Evolutionary conservation across 75 land plant species (phyloP), one percentile per base, ranked within the genome.

Genomic region (Ceratopteris richardii): DNA sequence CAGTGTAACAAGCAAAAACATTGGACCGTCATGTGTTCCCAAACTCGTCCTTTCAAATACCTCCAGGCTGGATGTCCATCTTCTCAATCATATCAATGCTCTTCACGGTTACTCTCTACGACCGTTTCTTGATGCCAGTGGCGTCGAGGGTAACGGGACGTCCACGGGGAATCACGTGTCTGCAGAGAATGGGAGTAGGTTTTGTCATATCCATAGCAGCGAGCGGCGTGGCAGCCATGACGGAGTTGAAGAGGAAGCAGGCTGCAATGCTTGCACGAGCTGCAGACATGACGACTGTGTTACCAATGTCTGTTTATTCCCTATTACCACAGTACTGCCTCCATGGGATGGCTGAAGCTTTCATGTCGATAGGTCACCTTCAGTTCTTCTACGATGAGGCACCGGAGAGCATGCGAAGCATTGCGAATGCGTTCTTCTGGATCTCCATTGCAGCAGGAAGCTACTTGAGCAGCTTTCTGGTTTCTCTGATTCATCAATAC

Each of bases 1-100:
- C 81, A 36, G 41, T 87, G 54, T 81, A 73, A 31, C 88, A 87
- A 60, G 87, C 80, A 37, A 60, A 61, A 20, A 76, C 80, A 18
- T 48, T 81, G 1, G 44, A 81, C 53, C 57, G 81, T 0, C 48
- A 40, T 42, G 27, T 83, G n/a, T 2, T 25, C 6, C 63, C 4
- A 3, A 57, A 73, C 31, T 24, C 73, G 19, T 10, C 25, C 58
- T 79, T 83, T 64, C 27, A 70, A 22, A 66, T 83, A 6, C 86
- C 86, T 1, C 61, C 86, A 7, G 86, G 77, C 31, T 69, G 73
- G 31, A 78, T 83, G 16, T 53, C 64, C 0, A 54, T 71, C 52
- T 76, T 83, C 37, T 66, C 69, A 26, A 76, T 65, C 14, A 55
- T 80, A n/a, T 55, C 77, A 21, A 75, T 73, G 65, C 73, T 83